A percentile compares a stretch with the other conserved stretches of the same genome.
phyloP scores from a whole-genome alignment of 2,329 filamentous ascomycete genomes.

The Chalaropsis ovoidea region DNA sequence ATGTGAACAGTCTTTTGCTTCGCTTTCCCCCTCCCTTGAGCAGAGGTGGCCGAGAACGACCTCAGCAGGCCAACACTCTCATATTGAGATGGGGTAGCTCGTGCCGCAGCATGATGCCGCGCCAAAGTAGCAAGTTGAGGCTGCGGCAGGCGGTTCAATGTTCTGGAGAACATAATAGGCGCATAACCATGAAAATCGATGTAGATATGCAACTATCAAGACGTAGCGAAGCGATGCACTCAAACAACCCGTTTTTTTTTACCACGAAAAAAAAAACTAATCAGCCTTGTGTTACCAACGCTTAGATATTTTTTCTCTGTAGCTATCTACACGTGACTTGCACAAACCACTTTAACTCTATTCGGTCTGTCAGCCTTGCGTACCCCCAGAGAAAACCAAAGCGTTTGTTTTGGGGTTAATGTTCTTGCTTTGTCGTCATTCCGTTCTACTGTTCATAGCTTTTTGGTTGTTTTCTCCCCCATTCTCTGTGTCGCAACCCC shows the following conservation, averaged over 20 bases:
- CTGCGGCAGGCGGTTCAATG: constrained; percentile 15
- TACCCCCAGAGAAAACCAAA: background rate
- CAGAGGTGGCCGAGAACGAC: constrained; percentile 12
- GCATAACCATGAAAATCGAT: background rate
- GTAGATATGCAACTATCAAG: background rate
- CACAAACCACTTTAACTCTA: constrained; percentile 1
- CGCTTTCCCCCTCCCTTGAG: background rate
- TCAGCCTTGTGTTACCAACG: constrained; percentile 18
- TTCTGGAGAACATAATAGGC: constrained; percentile 16
- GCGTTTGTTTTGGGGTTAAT: background rate
- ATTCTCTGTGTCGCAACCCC: constrained; percentile 30
- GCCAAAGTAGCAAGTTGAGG: background rate
- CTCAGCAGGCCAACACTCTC: background rate
- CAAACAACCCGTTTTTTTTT: background rate
- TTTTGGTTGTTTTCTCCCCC: background rate
- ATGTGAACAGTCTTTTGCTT: constrained; percentile 7
- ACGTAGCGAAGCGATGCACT: background rate
- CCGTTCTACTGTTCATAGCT: background rate
- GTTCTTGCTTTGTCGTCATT: constrained; percentile 12
- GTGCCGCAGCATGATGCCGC: background rate
- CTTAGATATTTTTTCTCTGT: constrained; percentile 37
- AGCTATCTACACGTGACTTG: constrained; percentile 9
- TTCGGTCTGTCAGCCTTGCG: constrained; percentile 12
- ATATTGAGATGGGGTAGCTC: background rate
- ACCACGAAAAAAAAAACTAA: constrained; percentile 12